phyloP scores from a whole-genome alignment of 345 rosid genomes.

The Alliaria petiolata region DNA sequence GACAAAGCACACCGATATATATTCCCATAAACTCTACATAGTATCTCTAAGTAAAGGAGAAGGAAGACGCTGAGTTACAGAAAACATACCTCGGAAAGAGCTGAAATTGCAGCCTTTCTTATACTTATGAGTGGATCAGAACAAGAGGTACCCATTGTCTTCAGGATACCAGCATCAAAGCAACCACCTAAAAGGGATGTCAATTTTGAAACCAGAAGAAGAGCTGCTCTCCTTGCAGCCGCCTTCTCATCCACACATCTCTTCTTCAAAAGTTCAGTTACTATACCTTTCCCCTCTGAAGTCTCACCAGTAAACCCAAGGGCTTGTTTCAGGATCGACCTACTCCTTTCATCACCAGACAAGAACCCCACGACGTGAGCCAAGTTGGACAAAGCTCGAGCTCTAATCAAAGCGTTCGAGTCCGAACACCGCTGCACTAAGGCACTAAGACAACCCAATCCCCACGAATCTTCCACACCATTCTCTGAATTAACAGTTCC shows the following conservation, averaged over 20 bases:
- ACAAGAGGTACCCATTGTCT: conserved; percentile 81
- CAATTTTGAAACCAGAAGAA: conserved; percentile 65
- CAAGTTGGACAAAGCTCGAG: conserved; percentile 78
- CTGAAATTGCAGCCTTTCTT: conserved; percentile 80
- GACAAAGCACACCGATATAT: neutral
- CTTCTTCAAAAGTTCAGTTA: conserved; percentile 58
- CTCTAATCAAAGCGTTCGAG: conserved; percentile 51
- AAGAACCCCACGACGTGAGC: conserved; percentile 73
- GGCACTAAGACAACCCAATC: conserved; percentile 54
- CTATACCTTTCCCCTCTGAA: conserved; percentile 23
- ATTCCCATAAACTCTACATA: neutral
- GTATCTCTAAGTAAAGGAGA: neutral
- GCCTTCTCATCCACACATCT: conserved; percentile 93
- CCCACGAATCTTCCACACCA: conserved; percentile 47
- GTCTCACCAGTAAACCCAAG: conserved; percentile 43
- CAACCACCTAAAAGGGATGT: conserved; percentile 58
- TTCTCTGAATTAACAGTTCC: conserved; percentile 25
- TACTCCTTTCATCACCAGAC: conserved; percentile 42
- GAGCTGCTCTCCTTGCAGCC: conserved; percentile 72
- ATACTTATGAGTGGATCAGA: conserved; percentile 93
- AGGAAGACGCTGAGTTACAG: neutral
- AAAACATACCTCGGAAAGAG: conserved; percentile 80
- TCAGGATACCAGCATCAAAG: conserved; percentile 63
- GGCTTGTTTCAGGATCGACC: conserved; percentile 46
- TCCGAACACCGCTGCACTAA: conserved; percentile 74